Conservation (phyloP, 352 stramenopile genomes). For the Blastocystis sp. region DNA sequence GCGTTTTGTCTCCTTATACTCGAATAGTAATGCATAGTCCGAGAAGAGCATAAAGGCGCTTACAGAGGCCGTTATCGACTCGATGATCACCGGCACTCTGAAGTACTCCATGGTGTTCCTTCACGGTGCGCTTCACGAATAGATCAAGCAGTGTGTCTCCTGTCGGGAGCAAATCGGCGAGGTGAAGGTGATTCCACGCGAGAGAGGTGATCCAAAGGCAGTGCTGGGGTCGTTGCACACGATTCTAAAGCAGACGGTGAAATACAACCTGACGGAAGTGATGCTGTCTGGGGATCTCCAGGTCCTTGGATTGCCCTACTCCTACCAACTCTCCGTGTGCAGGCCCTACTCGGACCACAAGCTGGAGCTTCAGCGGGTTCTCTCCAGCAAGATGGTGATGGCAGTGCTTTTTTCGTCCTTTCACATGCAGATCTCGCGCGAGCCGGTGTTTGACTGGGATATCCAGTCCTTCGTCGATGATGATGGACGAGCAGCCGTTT, state of each 20-base stretch:
- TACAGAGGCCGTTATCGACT: slow-evolving; percentile 55
- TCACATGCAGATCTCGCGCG: slow-evolving; percentile 9
- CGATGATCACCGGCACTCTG: slow-evolving; percentile 17
- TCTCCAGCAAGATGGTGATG: not conserved
- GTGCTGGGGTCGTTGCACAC: slow-evolving; percentile 6
- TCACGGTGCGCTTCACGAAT: not conserved
- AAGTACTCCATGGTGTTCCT: slow-evolving; percentile 32
- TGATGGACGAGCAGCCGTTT: slow-evolving; percentile 8
- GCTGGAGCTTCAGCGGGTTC: not conserved
- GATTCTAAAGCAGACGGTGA: slow-evolving; percentile 39
- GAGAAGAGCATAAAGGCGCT: slow-evolving; percentile 49
- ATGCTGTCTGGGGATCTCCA: slow-evolving; percentile 55
- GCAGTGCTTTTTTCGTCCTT: not conserved
- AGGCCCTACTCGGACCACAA: slow-evolving; percentile 63
- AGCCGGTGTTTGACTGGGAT: slow-evolving; percentile 38
- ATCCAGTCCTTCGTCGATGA: slow-evolving; percentile 45
- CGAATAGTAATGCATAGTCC: slow-evolving; percentile 13
- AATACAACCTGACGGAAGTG: slow-evolving; percentile 45
- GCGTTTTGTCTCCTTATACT: slow-evolving; percentile 8
- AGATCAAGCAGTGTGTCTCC: slow-evolving; percentile 20
- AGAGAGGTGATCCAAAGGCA: not conserved
- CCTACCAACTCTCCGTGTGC: slow-evolving; percentile 46
- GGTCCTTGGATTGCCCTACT: slow-evolving; percentile 26
- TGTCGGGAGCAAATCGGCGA: slow-evolving; percentile 37
- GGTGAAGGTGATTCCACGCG: slow-evolving; percentile 1